A percentile compares a stretch with the other conserved stretches of the same genome.
Conservation (phyloP, 208 protist species). For the Wallacemonas sp. region DNA sequence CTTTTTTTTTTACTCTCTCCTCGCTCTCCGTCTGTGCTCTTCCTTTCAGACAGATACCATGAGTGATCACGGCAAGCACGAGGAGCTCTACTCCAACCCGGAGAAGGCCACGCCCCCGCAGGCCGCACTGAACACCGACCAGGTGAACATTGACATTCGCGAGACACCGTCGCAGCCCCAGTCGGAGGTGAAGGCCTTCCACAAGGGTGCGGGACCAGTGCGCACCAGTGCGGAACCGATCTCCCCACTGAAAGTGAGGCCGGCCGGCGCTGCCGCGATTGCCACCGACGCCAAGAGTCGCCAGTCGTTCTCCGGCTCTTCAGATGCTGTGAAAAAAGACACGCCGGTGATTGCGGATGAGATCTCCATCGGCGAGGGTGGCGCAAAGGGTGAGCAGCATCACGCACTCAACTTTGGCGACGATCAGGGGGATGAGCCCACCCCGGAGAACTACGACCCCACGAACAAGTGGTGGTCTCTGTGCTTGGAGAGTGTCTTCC, state of each 20-base stretch:
- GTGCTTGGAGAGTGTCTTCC: conserved; percentile 63
- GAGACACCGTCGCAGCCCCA: not conserved
- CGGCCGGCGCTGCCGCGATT: not conserved
- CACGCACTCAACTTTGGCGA: conserved; percentile 58
- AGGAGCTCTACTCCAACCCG: conserved; percentile 17
- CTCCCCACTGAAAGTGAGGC: not conserved
- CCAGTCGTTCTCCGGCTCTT: not conserved
- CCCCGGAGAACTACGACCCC: conserved; percentile 57
- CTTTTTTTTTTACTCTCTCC: no score
- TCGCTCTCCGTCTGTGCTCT: no score
- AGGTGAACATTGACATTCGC: not conserved
- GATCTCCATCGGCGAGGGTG: not conserved
- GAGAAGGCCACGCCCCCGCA: not conserved
- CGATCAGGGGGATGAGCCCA: conserved; percentile 59
- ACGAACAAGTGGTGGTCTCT: conserved; percentile 74
- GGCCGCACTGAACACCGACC: not conserved
- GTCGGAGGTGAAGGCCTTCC: not conserved
- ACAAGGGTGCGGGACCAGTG: no score
- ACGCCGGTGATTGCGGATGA: conserved; percentile 1
- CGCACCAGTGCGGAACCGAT: no score
- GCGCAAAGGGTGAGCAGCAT: not conserved
- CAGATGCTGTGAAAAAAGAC: not conserved
- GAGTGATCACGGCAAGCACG: not conserved
- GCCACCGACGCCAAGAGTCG: not conserved
- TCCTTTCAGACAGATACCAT: conserved; percentile 1